Base-by-base conservation (phyloP, 1,284 basidiomycete genomes). In the Marasmius oreades region DNA sequence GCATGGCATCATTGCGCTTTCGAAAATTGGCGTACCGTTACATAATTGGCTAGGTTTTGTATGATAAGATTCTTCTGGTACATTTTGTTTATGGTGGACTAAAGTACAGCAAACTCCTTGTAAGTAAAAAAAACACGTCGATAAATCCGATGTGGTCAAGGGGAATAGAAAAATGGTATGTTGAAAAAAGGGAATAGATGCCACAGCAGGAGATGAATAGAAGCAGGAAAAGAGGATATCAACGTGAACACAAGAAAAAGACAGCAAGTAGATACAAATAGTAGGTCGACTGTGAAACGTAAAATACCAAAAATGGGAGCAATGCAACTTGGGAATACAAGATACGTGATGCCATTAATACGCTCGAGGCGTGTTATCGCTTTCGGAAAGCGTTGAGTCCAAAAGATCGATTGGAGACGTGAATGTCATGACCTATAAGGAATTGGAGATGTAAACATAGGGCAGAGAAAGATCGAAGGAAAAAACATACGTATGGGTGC, bases 351-450 rank as follows among this genome's bases (percentile, higher is more conserved):
- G n/a, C 7, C 31, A 26, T 45, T 43, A 53, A 5, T 23, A 23
- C n/a, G 39, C 52, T 11, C 52, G 18, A 6, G 52, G 16, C n/a
- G 23, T 6, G 26, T n/a, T 26, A 36, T 39, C 51, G 24, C 20
- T 42, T 14, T 42, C 39, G 7, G 43, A 26, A 47, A 51, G 48
- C 2, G 55, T 37, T 36, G 42, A 23, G 48, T 74, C 74, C 26
- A 70, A 57, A 26, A 75, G 58, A 64, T 75, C 74, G 52, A 76
- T 75, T 12, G 74, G 73, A 52, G 74, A 75, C 23, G 72, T 76
- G 56, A 73, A 76, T 54, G 69, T 72, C 55, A 73, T 66, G 24
- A 73, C 65, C 73, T 76, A 44, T 53, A 56, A 46, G 31, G 22
- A 59, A 34, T n/a, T 3, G n/a, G 34, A 45, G 18, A 57, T 37